These are phyloP conservation scores for Drosera capensis DNA, from an alignment of 148 eudicot genomes.

Conservation along the genomic window DNA sequence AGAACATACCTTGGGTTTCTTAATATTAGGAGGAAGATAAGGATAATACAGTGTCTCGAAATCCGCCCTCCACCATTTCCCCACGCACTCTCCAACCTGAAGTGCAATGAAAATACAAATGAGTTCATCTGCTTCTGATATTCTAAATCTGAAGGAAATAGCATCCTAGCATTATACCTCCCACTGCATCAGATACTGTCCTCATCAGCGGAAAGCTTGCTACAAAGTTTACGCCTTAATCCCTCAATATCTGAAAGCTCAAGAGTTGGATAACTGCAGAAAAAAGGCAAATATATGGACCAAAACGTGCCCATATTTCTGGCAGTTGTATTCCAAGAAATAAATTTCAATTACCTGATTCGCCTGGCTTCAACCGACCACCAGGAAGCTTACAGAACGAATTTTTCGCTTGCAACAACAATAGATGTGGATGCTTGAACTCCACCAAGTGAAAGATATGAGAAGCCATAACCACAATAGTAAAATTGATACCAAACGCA, in stretches of 20 bases:
- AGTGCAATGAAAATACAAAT: slow-evolving; percentile 6
- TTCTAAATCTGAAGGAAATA: background rate
- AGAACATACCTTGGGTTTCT: slow-evolving; percentile 54
- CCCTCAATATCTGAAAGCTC: slow-evolving; percentile 52
- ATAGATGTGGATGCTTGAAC: slow-evolving; percentile 67
- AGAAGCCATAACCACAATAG: no score
- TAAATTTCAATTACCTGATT: slow-evolving; percentile 37
- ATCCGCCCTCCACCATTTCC: slow-evolving; percentile 77
- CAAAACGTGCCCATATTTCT: background rate
- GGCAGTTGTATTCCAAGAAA: background rate
- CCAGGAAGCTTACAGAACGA: slow-evolving; percentile 97
- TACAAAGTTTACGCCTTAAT: slow-evolving; percentile 52
- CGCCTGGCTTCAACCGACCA: slow-evolving; percentile 91
- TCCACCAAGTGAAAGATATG: no score
- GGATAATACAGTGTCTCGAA: slow-evolving; percentile 67
- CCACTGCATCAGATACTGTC: background rate
- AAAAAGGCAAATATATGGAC: background rate
- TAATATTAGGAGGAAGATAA: slow-evolving; percentile 66
- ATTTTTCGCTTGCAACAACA: slow-evolving; percentile 88
- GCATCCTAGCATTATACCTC: background rate
- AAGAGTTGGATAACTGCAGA: background rate
- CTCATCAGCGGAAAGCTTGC: slow-evolving; percentile 52
- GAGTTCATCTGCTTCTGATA: background rate
- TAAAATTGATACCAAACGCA: no score
- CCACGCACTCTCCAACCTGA: slow-evolving; percentile 89